Evolutionary conservation across 2,329 filamentous ascomycete genomes (phyloP).

Genomic region (Magnaporthales sp.): DNA sequence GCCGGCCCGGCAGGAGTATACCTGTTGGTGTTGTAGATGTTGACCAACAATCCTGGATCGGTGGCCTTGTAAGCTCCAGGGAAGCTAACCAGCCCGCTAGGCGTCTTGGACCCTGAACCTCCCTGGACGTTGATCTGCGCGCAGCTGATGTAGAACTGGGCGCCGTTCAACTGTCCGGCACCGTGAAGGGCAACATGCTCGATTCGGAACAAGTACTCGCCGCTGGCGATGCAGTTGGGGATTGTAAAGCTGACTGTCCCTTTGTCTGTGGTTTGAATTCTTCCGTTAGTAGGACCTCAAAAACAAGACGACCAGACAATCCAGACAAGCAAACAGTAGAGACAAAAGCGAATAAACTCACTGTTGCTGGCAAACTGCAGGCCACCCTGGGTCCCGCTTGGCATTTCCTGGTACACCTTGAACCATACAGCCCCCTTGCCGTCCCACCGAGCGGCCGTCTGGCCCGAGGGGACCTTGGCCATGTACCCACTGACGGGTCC

Average conservation of each 20-base stretch:
- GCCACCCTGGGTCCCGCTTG: not conserved
- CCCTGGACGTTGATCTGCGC: constrained; percentile 9
- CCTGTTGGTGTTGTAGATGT: constrained; percentile 9
- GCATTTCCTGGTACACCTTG: constrained; percentile 30
- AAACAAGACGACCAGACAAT: too few relatives aligned
- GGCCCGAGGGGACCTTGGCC: constrained; percentile 27
- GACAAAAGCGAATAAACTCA: not conserved
- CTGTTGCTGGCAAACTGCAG: constrained; percentile 4
- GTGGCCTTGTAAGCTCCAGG: constrained; percentile 11
- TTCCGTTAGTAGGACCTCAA: too few relatives aligned
- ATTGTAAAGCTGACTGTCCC: constrained; percentile 8
- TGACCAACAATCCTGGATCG: constrained; percentile 10
- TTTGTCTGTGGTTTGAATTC: constrained; percentile 7
- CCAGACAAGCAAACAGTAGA: not conserved
- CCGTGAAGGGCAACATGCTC: constrained; percentile 10
- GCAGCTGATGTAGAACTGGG: constrained; percentile 12
- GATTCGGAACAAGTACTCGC: constrained; percentile 10
- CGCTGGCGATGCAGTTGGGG: constrained; percentile 8
- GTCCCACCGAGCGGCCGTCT: constrained; percentile 26
- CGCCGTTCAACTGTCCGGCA: constrained; percentile 6
- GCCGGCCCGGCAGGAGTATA: constrained; percentile 10
- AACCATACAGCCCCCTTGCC: constrained; percentile 30
- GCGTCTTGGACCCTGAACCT: constrained; percentile 8
- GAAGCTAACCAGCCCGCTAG: constrained; percentile 9
- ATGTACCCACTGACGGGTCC: constrained; percentile 31